phyloP scores from a whole-genome alignment of 306 rosid genomes.

The Inga laurina region DNA sequence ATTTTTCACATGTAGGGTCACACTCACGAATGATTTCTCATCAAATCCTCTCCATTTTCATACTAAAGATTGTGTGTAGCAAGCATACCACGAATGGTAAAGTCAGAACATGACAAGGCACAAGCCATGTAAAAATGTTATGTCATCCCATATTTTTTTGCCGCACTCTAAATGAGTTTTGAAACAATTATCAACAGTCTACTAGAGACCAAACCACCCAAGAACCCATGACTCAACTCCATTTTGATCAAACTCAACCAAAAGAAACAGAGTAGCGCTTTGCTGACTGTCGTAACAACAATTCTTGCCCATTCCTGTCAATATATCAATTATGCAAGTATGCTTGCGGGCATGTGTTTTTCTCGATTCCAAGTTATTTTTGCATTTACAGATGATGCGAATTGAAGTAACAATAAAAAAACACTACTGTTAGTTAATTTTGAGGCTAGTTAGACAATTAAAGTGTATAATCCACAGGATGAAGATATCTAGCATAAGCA shows the following conservation, averaged over 20 bases:
- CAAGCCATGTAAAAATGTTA: background rate
- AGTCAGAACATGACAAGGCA: background rate
- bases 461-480: background rate
- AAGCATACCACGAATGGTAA: background rate
- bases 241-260: background rate
- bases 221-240: background rate
- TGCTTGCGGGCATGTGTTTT: background rate
- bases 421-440: background rate
- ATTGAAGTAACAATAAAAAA: background rate
- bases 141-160: background rate
- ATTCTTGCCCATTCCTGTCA: background rate
- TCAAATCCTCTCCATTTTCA: background rate
- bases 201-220: background rate
- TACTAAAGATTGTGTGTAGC: background rate
- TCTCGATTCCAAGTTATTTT: background rate
- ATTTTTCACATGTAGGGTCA: background rate
- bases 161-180: background rate
- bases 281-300: background rate
- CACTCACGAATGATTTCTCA: background rate
- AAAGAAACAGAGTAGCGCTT: background rate
- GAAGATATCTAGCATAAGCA: background rate
- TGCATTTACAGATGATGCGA: background rate
- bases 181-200: background rate
- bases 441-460: background rate
- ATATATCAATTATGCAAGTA: background rate